Percentiles rank a stretch among this genome's conserved stretches.
Evolutionary conservation across 1,139 yeast genomes (phyloP).

Genomic region (Pneumocystis canis): DNA sequence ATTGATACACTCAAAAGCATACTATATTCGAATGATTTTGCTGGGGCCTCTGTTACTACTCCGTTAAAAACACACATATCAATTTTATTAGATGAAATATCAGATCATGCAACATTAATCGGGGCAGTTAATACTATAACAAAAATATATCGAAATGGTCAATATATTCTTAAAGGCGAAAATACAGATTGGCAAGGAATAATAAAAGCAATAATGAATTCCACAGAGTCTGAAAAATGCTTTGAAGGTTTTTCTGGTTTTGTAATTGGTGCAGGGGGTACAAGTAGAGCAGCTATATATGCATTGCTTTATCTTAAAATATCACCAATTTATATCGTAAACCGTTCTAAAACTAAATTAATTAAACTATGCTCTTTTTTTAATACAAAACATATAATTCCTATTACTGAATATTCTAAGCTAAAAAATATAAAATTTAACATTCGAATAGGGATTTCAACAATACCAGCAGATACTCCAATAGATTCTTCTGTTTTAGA

Average conservation of each 20-base stretch:
- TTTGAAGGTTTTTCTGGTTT: slow-evolving; percentile 38
- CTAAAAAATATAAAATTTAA: slow-evolving; percentile 18
- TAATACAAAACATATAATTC: slow-evolving; percentile 46
- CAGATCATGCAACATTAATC: slow-evolving; percentile 58
- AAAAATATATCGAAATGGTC: slow-evolving; percentile 24
- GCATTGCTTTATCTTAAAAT: slow-evolving; percentile 77
- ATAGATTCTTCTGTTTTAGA: slow-evolving; percentile 40
- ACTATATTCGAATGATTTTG: slow-evolving; percentile 12
- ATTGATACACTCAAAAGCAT: slow-evolving; percentile 18
- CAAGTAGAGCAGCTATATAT: slow-evolving; percentile 86
- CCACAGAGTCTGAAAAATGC: slow-evolving; percentile 15
- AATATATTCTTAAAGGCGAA: slow-evolving; percentile 45
- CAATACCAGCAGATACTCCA: slow-evolving; percentile 78
- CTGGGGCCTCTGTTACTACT: slow-evolving; percentile 19
- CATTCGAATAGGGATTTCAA: slow-evolving; percentile 57
- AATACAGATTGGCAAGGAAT: slow-evolving; percentile 97
- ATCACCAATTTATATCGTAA: slow-evolving; percentile 55
- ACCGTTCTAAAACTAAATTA: slow-evolving; percentile 62
- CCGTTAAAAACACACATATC: slow-evolving; percentile 17
- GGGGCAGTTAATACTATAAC: slow-evolving; percentile 90
- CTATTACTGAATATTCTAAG: slow-evolving; percentile 25
- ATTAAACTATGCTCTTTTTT: slow-evolving; percentile 40
- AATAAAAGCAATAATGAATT: slow-evolving; percentile 42
- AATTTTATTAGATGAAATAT: slow-evolving; percentile 23
- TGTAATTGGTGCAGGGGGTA: slow-evolving; percentile 94